These are phyloP conservation scores for Medakamo hakoo DNA, from an alignment of 139 green algal species.

Conservation along the genomic window DNA sequence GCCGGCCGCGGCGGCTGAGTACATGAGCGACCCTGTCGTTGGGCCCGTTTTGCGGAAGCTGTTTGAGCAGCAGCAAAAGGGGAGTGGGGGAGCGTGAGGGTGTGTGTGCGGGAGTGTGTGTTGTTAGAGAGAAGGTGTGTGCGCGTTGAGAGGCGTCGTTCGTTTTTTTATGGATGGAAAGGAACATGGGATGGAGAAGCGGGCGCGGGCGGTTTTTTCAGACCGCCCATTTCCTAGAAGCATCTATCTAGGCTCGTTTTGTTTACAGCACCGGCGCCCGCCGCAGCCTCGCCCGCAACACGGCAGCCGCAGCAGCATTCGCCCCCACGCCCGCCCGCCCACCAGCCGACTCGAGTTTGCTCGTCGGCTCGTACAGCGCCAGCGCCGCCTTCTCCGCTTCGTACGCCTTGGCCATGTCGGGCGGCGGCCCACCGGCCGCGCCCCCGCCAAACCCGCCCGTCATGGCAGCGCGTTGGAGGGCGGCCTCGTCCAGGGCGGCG, in stretches of 20 bases:
- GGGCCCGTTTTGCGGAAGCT: not conserved
- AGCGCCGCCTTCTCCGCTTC: conserved; percentile 45
- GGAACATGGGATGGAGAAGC: not conserved
- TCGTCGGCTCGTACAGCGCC: conserved; percentile 9
- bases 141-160: no score
- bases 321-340: no score
- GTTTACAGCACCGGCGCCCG: no score
- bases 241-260: no score
- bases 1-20: not conserved
- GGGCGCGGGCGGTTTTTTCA: not conserved
- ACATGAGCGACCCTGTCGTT: not conserved
- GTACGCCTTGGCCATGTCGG: conserved; percentile 51
- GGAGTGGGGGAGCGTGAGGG: not conserved
- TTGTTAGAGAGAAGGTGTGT: not conserved
- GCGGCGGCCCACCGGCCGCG: conserved; percentile 9
- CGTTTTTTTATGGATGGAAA: not conserved
- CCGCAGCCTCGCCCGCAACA: no score
- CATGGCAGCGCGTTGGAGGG: conserved; percentile 37
- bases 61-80: not conserved
- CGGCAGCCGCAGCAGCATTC: no score
- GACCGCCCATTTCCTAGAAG: no score
- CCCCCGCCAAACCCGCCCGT: conserved; percentile 26
- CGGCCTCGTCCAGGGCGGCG: conserved; percentile 56
- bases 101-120: not conserved
- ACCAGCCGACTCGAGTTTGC: not conserved